Conservation (phyloP, 2,329 filamentous ascomycete genomes). For the Botrytis pseudocinerea region DNA sequence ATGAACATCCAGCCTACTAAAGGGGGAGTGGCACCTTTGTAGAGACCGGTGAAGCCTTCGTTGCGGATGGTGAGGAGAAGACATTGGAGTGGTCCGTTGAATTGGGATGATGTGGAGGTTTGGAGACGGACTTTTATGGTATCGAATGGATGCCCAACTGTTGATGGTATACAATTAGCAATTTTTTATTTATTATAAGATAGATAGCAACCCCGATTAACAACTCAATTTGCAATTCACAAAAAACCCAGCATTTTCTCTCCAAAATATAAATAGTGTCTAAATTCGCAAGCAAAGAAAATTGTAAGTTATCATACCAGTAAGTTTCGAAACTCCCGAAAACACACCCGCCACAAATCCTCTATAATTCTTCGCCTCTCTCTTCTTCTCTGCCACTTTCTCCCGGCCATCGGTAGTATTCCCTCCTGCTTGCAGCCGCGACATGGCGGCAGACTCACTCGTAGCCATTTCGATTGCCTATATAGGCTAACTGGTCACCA, state of each 20-base stretch:
- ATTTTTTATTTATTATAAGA: neutral
- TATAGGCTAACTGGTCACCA: neutral
- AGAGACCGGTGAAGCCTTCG: conserved; percentile 82
- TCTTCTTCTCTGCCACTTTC: conserved; percentile 35
- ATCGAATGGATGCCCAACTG: conserved; percentile 76
- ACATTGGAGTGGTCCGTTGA: conserved; percentile 84
- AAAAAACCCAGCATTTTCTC: neutral
- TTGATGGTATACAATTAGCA: conserved; percentile 3
- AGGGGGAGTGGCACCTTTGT: conserved; percentile 92
- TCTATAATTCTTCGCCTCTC: conserved; percentile 63
- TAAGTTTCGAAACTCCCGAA: conserved; percentile 87
- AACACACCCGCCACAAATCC: conserved; percentile 98
- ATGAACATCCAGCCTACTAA: conserved; percentile 98
- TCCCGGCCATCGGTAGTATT: neutral
- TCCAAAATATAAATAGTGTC: neutral
- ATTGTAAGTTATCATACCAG: conserved; percentile 52
- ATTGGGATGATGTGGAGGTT: conserved; percentile 74
- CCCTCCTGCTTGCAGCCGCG: conserved; percentile 3
- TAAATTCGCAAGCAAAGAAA: neutral
- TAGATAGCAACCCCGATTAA: neutral
- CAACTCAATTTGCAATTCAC: neutral
- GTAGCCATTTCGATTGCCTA: conserved; percentile 5
- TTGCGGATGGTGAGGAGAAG: conserved; percentile 79
- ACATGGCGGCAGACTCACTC: neutral
- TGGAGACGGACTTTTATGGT: conserved; percentile 96